Conservation (phyloP, 768 basidiomycete species). For the Neoboletus subvelutipes region DNA sequence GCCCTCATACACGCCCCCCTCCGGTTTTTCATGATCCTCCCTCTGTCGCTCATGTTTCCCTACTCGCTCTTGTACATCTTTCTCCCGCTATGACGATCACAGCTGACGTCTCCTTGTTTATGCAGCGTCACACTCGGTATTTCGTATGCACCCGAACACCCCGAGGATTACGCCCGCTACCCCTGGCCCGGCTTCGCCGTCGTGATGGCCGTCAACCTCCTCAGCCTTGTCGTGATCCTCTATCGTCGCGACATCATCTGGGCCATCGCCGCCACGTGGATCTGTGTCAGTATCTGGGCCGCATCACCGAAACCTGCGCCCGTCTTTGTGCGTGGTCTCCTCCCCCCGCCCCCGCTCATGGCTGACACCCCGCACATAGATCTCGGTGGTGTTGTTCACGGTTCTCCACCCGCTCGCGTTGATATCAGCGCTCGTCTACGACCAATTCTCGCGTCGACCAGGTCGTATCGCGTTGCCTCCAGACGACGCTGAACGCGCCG, state of each 20-base stretch:
- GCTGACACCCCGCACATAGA: constrained; percentile 34
- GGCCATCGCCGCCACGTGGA: constrained; percentile 74
- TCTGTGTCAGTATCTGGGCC: constrained; percentile 64
- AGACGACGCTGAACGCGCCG: constrained; percentile 28
- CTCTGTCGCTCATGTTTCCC: constrained; percentile 44
- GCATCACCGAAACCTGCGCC: constrained; percentile 59
- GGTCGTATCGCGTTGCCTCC: constrained; percentile 45
- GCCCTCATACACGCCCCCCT: no score
- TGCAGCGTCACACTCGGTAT: constrained; percentile 70
- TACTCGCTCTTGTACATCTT: constrained; percentile 54
- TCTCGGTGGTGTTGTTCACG: constrained; percentile 62
- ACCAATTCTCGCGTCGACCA: constrained; percentile 14
- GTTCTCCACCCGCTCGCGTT: constrained; percentile 63
- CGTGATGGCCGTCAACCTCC: constrained; percentile 60
- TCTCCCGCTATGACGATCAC: not conserved
- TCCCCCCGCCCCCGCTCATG: not conserved
- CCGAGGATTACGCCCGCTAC: constrained; percentile 55
- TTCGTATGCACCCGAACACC: constrained; percentile 48
- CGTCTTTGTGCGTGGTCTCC: constrained; percentile 52
- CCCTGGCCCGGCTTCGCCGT: constrained; percentile 75
- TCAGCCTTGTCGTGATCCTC: constrained; percentile 54
- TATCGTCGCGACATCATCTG: constrained; percentile 70
- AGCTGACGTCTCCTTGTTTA: not conserved
- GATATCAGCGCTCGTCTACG: constrained; percentile 45
- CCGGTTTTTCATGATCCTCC: constrained; percentile 63